phyloP scores from a whole-genome alignment of 2,329 filamentous ascomycete genomes.

The Chalaropsis thielavioides region DNA sequence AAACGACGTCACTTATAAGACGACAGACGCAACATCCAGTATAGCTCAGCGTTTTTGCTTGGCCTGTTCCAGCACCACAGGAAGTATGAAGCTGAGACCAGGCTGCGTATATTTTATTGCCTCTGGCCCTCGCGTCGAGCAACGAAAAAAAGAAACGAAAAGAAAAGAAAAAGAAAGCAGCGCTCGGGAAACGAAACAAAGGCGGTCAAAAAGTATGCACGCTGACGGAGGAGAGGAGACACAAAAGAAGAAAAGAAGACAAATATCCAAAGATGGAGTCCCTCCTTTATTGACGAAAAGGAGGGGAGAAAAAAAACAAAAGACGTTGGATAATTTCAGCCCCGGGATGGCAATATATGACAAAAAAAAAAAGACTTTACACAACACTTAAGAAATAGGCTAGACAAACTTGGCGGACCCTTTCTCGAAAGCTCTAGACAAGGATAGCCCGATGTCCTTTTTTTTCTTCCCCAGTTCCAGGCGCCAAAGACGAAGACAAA shows the following conservation, averaged over 20 bases:
- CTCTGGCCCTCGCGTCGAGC: background rate
- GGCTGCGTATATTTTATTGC: background rate
- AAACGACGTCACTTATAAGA: background rate
- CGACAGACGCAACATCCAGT: background rate
- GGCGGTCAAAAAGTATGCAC: constrained; percentile 3
- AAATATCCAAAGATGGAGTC: background rate
- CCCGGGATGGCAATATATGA: background rate
- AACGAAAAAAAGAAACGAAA: background rate
- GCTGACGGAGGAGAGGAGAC: background rate
- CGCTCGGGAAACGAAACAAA: background rate
- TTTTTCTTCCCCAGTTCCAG: background rate
- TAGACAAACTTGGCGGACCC: background rate
- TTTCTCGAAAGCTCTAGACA: background rate
- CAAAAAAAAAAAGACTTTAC: background rate
- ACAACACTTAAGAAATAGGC: background rate
- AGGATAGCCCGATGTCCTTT: background rate
- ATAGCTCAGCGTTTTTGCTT: background rate
- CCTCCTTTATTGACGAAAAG: background rate
- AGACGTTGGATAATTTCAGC: background rate
- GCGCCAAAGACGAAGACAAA: background rate
- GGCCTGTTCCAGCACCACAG: background rate
- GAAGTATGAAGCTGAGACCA: background rate
- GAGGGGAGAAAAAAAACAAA: background rate
- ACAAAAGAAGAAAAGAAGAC: background rate
- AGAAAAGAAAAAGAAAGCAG: background rate